Conservation (phyloP, 495 filamentous ascomycete genomes). For the Peziza echinospora region DNA sequence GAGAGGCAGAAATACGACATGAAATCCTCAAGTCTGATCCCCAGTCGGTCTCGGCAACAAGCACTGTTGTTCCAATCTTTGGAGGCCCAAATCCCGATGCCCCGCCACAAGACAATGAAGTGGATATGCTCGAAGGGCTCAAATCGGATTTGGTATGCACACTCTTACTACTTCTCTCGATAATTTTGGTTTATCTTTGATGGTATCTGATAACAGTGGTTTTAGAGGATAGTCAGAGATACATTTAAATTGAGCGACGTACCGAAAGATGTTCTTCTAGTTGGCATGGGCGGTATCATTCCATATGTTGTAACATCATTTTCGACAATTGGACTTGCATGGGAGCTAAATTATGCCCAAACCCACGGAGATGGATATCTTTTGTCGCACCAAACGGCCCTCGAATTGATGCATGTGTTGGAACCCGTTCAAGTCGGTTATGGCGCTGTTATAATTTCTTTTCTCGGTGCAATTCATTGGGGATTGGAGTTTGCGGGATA, state of each 20-base stretch:
- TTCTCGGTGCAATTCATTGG: conserved; percentile 94
- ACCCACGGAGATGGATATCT: conserved; percentile 38
- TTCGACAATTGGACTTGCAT: conserved; percentile 69
- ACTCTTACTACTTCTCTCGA: too few species aligned
- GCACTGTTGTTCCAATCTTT: conserved; percentile 33
- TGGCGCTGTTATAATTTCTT: conserved; percentile 64
- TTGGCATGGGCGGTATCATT: conserved; percentile 74
- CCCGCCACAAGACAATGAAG: conserved; percentile 23
- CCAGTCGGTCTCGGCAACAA: conserved; percentile 34
- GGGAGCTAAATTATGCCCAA: conserved; percentile 47
- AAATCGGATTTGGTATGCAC: conserved; percentile 49
- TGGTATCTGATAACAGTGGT: background rate
- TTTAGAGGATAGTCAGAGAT: conserved; percentile 55
- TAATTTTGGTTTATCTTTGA: background rate
- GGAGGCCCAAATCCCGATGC: conserved; percentile 11
- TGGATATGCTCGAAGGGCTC: conserved; percentile 46
- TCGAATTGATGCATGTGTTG: conserved; percentile 50
- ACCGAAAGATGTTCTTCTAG: conserved; percentile 53
- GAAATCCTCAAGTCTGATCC: conserved; percentile 34
- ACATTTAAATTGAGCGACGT: conserved; percentile 62
- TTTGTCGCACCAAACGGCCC: conserved; percentile 48
- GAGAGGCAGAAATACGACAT: conserved; percentile 20
- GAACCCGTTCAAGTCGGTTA: conserved; percentile 88
- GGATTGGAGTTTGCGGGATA: conserved; percentile 59
- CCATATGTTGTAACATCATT: conserved; percentile 80